Evolutionary conservation across 1,284 basidiomycete genomes (phyloP).

Genomic region (Cryptococcus neoformans): DNA sequence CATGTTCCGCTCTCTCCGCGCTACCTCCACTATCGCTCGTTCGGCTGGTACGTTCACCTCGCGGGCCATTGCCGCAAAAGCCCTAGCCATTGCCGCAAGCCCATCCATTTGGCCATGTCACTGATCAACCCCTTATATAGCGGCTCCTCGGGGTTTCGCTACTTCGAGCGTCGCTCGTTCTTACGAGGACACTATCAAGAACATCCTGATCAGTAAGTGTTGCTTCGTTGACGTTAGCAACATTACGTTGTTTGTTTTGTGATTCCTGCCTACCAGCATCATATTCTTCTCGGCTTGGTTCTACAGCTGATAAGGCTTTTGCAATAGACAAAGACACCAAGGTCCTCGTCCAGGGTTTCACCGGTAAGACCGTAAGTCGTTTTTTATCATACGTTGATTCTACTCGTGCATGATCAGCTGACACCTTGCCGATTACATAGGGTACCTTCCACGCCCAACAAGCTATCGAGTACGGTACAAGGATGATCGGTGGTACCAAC

Average conservation of each 20-base stretch:
- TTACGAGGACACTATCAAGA: conserved; percentile 87
- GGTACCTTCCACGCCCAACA: conserved; percentile 97
- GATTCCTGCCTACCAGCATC: not conserved
- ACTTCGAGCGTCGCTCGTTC: conserved; percentile 62
- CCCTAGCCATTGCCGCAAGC: not conserved
- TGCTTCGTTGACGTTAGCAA: not conserved
- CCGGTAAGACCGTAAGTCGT: conserved; percentile 85
- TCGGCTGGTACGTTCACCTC: conserved; percentile 17
- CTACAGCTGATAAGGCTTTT: not conserved
- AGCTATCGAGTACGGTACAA: conserved; percentile 84
- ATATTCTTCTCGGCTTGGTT: not conserved
- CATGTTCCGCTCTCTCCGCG: conserved; percentile 25
- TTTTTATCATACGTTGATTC: too few species aligned
- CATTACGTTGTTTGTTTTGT: too few species aligned
- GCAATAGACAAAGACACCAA: conserved; percentile 78
- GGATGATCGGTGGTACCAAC: conserved; percentile 96
- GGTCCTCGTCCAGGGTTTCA: conserved; percentile 90
- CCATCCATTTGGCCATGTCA: too few species aligned
- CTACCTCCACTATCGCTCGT: conserved; percentile 26
- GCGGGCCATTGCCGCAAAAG: not conserved
- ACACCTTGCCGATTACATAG: conserved; percentile 50
- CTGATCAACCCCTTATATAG: not conserved
- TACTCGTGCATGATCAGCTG: not conserved
- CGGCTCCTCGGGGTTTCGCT: conserved; percentile 58
- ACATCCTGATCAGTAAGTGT: conserved; percentile 69